Evolutionary conservation across 1,284 basidiomycete genomes (phyloP), one percentile per base, ranked within the genome.

Genomic region (Rhodotorula sp.): DNA sequence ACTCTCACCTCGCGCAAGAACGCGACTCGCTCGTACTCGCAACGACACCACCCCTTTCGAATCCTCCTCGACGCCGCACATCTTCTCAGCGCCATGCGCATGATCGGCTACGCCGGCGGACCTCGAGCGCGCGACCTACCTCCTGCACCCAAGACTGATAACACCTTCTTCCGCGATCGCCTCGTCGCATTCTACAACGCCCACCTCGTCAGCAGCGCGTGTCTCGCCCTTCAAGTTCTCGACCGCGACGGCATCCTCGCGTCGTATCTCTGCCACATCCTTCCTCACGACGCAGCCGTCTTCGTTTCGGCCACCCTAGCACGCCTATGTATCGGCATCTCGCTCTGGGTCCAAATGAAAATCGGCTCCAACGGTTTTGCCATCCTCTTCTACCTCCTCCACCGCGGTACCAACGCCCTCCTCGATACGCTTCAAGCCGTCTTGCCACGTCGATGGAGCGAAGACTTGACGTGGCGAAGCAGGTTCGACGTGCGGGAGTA

Each of bases 281-380:
- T n/a, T 34, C 26, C 48, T 62, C 15, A 8, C 62, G 44, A 44
- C 20, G 40, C 24, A n/a, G 63, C 50, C 28, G 44, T 44, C 8
- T 28, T 64, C 11, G 0, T 60, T n/a, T 46, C 66, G 11, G 31
- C 47, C 15, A 31, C 65, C 15, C n/a, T 62, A 26, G 37, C 69
- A 8, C 70, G 70, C 46, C 54, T 70, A 40, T 26, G 44, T 13
- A 59, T 73, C 46, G 71, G 71, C 30, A 47, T 70, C 26, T 55
- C 53, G 20, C 60, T 73, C 7, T 62, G 61, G 51, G 51, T 46
- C 13, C 69, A 73, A n/a, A 73, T 73, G 71, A 51, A 66, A 18
- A 55, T 73, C 34, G 71, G 71, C 4, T 70, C 61, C 59, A 37
- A 47, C 30, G 68, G 66, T 11, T 34, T 34, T 22, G 50, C 46